A percentile compares a stretch with the other conserved stretches of the same genome.
Evolutionary conservation across 192 early-diverging fungal genomes (phyloP).

Genomic region (Entomortierella parvispora): DNA sequence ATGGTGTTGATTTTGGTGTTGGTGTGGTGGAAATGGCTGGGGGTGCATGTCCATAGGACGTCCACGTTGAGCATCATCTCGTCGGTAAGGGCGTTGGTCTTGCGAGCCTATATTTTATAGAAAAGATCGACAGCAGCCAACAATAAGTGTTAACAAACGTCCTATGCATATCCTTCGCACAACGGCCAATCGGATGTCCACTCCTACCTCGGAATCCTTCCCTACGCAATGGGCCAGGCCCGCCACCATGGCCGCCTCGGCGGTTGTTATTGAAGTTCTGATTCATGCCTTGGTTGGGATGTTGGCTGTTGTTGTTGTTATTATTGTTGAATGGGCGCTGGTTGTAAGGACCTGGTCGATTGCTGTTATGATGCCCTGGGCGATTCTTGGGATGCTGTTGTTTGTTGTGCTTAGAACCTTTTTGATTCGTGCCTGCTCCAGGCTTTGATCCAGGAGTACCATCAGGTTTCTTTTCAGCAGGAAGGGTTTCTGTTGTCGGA

Average conservation of each 20-base stretch:
- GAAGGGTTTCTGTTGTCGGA: not conserved
- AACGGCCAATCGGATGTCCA: not conserved
- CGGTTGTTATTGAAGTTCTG: conserved; percentile 3
- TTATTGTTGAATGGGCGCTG: conserved; percentile 22
- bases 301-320: not conserved
- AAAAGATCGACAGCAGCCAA: not conserved
- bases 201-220: conserved; percentile 49
- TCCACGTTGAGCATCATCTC: conserved; percentile 36
- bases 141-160: too few species aligned
- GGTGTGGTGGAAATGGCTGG: conserved; percentile 40
- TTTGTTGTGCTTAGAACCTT: not conserved
- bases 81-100: conserved; percentile 49
- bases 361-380: conserved; percentile 8
- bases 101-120: conserved; percentile 22
- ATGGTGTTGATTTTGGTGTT: conserved; percentile 5
- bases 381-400: not conserved
- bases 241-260: conserved; percentile 10
- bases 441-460: not conserved
- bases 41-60: conserved; percentile 18
- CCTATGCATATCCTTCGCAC: not conserved
- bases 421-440: not conserved
- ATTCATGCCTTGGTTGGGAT: conserved; percentile 1
- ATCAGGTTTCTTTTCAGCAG: conserved; percentile 5
- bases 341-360: conserved; percentile 20
- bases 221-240: conserved; percentile 37